A percentile compares a stretch with the other conserved stretches of the same genome.
Conservation (phyloP, 495 filamentous ascomycete species). For the Chlorociboria aeruginascens region DNA sequence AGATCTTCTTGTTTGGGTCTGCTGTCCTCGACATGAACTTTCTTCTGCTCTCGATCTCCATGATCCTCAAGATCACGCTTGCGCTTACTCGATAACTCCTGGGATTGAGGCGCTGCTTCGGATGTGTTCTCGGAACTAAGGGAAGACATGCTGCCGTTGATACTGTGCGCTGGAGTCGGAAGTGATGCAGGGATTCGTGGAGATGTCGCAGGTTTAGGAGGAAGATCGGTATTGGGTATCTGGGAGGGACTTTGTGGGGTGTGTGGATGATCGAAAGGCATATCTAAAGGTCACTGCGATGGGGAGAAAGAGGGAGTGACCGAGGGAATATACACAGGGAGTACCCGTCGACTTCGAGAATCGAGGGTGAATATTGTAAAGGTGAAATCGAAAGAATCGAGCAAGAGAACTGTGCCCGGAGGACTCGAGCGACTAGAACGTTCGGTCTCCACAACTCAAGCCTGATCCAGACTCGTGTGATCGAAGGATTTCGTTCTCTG, state of each 20-base stretch:
- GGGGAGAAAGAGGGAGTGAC: too few relatives aligned
- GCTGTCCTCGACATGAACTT: constrained; percentile 39
- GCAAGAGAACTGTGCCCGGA: constrained; percentile 1
- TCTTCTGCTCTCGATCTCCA: constrained; percentile 40
- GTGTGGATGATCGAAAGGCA: constrained; percentile 40
- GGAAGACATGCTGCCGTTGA: constrained; percentile 38
- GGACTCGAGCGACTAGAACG: background rate
- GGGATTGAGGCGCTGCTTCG: constrained; percentile 26
- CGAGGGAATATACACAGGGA: constrained; percentile 2
- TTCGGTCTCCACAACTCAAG: background rate
- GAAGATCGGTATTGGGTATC: constrained; percentile 1
- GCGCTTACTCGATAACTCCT: constrained; percentile 38
- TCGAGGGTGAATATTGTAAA: constrained; percentile 1
- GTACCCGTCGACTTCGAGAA: background rate
- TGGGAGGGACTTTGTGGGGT: constrained; percentile 46
- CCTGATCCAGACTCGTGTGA: constrained; percentile 4
- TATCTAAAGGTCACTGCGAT: constrained; percentile 3
- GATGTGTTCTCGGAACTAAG: constrained; percentile 27
- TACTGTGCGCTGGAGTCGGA: constrained; percentile 38
- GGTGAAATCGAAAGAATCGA: background rate
- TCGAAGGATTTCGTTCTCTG: background rate
- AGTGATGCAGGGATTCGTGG: constrained; percentile 10
- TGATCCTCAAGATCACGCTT: constrained; percentile 36
- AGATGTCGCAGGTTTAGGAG: constrained; percentile 8
- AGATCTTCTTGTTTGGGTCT: constrained; percentile 42